Base-by-base conservation (phyloP, 2,329 filamentous ascomycete species). In the Sarocladiaceae sp. region DNA sequence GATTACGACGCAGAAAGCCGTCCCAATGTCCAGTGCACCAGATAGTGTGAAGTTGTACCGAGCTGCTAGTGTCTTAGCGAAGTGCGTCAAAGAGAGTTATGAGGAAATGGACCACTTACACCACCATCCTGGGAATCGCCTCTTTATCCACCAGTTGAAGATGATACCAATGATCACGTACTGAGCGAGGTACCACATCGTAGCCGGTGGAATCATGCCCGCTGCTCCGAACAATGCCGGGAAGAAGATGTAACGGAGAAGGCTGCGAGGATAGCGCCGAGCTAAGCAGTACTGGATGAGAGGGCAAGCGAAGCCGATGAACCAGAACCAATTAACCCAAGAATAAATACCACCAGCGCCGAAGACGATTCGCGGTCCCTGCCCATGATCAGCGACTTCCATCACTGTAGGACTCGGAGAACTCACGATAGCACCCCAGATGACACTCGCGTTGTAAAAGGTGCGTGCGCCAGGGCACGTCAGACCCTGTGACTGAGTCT, bases 1-100 rank as follows among this genome's bases (percentile, higher is more conserved):
- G 33, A 80, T 66, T 27, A 80, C 57, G 37, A 80, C 71, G 23
- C 73, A 71, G n/a, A 82, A 55, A 1, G 73, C 74, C 1, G 78
- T 69, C n/a, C 76, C 78, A 32, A 74, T 71, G 43, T 80, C 76
- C 32, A 81, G 64, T 2, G 72, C 76, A 1, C 76, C 77, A 9
- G 76, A 78, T 1, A 77, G 62, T 44, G 78, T 66, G 47, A 80
- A 81, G 59, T 80, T 82, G 63, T 78, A 81, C 68, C 71, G 2
- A 68, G 68, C 37, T 41, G 13, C n/a, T n/a, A n/a, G n/a, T n/a
- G n/a, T n/a, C n/a, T n/a, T n/a, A n/a, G n/a, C n/a, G n/a, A n/a
- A n/a, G n/a, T n/a, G n/a, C n/a, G n/a, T n/a, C n/a, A n/a, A n/a
- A n/a, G n/a, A n/a, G n/a, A n/a, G n/a, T n/a, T n/a, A n/a, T 24